phyloP scores from a whole-genome alignment of 148 eudicot genomes.

The Amaranthus cruentus region DNA sequence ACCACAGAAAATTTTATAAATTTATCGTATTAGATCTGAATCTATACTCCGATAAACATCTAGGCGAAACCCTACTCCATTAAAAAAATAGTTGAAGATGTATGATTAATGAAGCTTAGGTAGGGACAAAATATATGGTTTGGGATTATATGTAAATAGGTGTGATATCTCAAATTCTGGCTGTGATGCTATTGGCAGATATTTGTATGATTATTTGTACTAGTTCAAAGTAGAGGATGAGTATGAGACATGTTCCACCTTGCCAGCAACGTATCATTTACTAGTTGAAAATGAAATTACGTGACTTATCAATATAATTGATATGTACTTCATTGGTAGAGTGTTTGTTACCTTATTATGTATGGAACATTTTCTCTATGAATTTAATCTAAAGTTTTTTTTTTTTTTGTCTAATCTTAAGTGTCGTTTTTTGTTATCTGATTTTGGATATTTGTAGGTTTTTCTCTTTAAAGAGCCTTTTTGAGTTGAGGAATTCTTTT shows the following conservation, averaged over 20 bases:
- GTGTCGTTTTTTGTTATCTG: too few relatives aligned
- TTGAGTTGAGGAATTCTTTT: too few relatives aligned
- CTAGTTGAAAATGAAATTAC: constrained; percentile 10
- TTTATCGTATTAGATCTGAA: too few relatives aligned
- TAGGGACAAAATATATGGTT: constrained; percentile 13
- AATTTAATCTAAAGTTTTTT: too few relatives aligned
- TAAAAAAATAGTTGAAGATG: neutral
- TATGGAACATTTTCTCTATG: neutral
- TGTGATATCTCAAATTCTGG: constrained; percentile 10
- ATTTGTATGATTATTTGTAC: neutral
- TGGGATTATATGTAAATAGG: constrained; percentile 10
- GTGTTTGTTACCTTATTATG: neutral
- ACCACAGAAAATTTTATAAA: too few relatives aligned
- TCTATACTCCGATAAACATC: too few relatives aligned
- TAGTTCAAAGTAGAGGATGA: constrained; percentile 5
- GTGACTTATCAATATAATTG: constrained; percentile 2
- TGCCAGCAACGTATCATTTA: constrained; percentile 5
- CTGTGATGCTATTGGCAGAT: constrained; percentile 18
- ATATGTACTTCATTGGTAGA: neutral
- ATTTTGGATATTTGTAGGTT: too few relatives aligned
- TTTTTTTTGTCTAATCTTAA: too few relatives aligned
- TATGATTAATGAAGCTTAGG: neutral
- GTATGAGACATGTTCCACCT: constrained; percentile 13
- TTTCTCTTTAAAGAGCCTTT: too few relatives aligned
- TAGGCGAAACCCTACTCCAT: neutral